A percentile compares a stretch with the other conserved stretches of the same genome.
Evolutionary conservation across 495 filamentous ascomycete species (phyloP).

Genomic region (Chaetomidium leptoderma): DNA sequence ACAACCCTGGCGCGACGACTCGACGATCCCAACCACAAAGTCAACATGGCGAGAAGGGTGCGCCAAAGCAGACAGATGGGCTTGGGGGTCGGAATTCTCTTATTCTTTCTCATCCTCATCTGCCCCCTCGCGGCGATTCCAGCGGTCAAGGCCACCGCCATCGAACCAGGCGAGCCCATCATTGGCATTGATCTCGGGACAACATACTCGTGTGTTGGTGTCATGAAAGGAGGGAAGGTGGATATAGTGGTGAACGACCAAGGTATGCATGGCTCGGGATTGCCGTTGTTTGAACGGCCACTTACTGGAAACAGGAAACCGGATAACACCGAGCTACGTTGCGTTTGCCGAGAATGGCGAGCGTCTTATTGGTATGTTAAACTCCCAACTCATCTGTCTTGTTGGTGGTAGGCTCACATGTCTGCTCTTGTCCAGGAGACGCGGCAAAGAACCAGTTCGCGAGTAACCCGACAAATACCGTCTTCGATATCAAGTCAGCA

Average conservation of each 20-base stretch:
- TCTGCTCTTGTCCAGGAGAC: constrained; percentile 54
- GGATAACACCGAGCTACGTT: constrained; percentile 95
- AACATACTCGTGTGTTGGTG: constrained; percentile 95
- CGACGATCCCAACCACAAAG: background rate
- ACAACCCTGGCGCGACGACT: background rate
- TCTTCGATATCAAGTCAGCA: constrained; percentile 86
- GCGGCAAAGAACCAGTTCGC: constrained; percentile 99
- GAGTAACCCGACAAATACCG: constrained; percentile 94
- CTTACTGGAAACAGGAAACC: constrained; percentile 56
- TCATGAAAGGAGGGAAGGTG: constrained; percentile 92
- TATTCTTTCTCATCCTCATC: constrained; percentile 79
- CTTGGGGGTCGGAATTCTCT: constrained; percentile 60
- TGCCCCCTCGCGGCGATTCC: constrained; percentile 62
- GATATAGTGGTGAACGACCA: constrained; percentile 92
- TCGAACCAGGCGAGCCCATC: constrained; percentile 45
- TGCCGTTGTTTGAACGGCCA: background rate
- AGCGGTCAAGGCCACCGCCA: constrained; percentile 54
- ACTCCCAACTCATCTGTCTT: constrained; percentile 32
- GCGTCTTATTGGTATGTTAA: constrained; percentile 39
- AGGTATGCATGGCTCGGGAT: constrained; percentile 18
- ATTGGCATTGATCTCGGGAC: constrained; percentile 98
- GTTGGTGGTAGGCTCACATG: constrained; percentile 35
- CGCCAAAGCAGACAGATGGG: constrained; percentile 1
- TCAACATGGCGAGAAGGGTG: constrained; percentile 7
- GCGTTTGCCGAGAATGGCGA: constrained; percentile 87